These are phyloP conservation scores for Silene conica DNA, from an alignment of 148 eudicot species.

Conservation along the genomic window DNA sequence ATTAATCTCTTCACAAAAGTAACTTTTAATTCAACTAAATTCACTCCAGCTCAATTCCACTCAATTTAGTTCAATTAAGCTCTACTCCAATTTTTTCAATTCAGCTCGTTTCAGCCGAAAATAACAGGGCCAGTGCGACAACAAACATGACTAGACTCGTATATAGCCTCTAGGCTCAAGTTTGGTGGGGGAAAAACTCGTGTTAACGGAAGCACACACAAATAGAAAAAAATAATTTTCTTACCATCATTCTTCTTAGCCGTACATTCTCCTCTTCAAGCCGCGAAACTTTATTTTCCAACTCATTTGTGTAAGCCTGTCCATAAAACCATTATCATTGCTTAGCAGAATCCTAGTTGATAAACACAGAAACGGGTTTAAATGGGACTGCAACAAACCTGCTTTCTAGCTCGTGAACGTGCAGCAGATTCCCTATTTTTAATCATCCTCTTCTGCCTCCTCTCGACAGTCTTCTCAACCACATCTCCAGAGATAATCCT, in stretches of 20 bases:
- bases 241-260: conserved; percentile 71
- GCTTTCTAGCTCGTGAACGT: conserved; percentile 92
- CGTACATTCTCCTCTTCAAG: conserved; percentile 93
- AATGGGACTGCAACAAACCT: conserved; percentile 40
- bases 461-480: conserved; percentile 83
- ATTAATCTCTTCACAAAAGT: too few species aligned
- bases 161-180: too few species aligned
- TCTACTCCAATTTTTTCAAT: too few species aligned
- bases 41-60: too few species aligned
- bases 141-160: too few species aligned
- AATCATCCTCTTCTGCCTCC: conserved; percentile 97
- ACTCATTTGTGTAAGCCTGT: conserved; percentile 95
- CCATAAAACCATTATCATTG: conserved; percentile 13
- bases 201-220: too few species aligned
- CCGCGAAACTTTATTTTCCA: conserved; percentile 85
- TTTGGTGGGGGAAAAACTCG: too few species aligned
- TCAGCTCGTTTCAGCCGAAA: too few species aligned
- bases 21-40: too few species aligned
- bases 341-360: background rate
- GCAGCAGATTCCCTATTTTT: conserved; percentile 98
- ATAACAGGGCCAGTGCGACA: too few species aligned
- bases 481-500: conserved; percentile 63
- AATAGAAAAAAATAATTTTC: background rate
- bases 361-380: background rate
- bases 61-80: too few species aligned